These are phyloP conservation scores for Ganoderma resinaceum DNA, from an alignment of 1,284 basidiomycete genomes.

Conservation along the genomic window DNA sequence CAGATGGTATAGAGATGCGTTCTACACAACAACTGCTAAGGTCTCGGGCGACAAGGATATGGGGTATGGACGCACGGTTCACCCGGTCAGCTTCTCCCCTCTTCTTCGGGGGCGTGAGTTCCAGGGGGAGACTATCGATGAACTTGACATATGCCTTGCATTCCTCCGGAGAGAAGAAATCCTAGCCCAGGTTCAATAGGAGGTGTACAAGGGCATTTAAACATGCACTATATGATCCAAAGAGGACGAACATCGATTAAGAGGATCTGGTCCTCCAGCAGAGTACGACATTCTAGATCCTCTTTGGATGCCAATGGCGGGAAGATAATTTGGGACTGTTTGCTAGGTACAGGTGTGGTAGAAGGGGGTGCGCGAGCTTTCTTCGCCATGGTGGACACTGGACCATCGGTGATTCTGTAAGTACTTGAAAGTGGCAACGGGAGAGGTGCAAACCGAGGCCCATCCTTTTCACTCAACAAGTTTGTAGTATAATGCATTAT, in stretches of 20 bases:
- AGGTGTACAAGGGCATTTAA: constrained; percentile 1
- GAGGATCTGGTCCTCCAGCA: constrained; percentile 73
- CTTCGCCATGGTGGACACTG: constrained; percentile 29
- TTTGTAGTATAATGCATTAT: background rate
- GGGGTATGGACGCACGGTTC: constrained; percentile 58
- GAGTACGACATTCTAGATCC: constrained; percentile 48
- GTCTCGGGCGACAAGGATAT: background rate
- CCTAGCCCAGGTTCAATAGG: constrained; percentile 44
- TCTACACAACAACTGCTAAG: constrained; percentile 46
- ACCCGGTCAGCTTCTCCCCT: constrained; percentile 78
- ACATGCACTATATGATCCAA: background rate
- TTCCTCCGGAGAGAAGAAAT: constrained; percentile 63
- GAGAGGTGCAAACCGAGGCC: no score
- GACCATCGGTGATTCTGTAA: background rate
- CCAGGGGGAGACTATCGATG: constrained; percentile 68
- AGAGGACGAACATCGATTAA: constrained; percentile 58
- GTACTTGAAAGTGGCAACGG: background rate
- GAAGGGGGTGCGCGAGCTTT: constrained; percentile 20
- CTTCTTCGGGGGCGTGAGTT: constrained; percentile 77
- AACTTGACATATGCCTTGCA: constrained; percentile 71
- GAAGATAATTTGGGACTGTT: constrained; percentile 32
- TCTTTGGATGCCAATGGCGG: constrained; percentile 49
- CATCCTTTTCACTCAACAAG: background rate
- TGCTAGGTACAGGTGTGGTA: constrained; percentile 6
- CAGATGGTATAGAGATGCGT: constrained; percentile 67